A percentile compares a stretch with the other conserved stretches of the same genome.
phyloP scores from a whole-genome alignment of 1,139 yeast species.

The Saccharomyces hybrid region DNA sequence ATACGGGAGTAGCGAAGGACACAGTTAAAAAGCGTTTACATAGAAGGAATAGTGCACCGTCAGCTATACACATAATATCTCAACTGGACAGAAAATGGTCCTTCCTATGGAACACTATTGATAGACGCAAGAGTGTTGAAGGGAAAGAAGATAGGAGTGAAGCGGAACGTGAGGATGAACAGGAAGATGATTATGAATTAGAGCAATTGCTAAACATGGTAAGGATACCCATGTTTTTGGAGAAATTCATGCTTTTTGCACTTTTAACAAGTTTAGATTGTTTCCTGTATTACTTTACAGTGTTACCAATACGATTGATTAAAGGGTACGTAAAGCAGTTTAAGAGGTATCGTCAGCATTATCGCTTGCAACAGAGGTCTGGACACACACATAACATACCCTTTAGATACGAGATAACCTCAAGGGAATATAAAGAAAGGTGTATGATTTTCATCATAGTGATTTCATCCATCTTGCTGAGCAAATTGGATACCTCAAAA shows the following conservation, averaged over 20 bases:
- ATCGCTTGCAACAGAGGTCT: not conserved
- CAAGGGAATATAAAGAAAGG: constrained; percentile 19
- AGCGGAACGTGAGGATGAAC: constrained; percentile 17
- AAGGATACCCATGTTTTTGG: constrained; percentile 59
- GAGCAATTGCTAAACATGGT: constrained; percentile 58
- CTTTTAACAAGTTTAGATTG: constrained; percentile 68
- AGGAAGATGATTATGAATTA: constrained; percentile 32
- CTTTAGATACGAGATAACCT: constrained; percentile 1
- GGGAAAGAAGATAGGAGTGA: constrained; percentile 5
- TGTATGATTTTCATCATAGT: constrained; percentile 25
- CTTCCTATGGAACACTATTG: not conserved
- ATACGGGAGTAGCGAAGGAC: not conserved
- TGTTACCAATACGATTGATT: constrained; percentile 63
- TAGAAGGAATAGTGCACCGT: not conserved
- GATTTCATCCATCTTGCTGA: constrained; percentile 34
- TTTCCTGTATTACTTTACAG: constrained; percentile 66
- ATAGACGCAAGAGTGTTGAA: not conserved
- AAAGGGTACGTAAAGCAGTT: constrained; percentile 4
- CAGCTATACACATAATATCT: not conserved
- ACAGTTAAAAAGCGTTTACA: not conserved
- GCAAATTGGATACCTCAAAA: constrained; percentile 65
- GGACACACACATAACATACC: not conserved
- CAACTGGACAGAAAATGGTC: not conserved
- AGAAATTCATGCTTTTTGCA: constrained; percentile 70
- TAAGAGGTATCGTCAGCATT: not conserved